Evolutionary conservation across 169 alveolate species (phyloP).

Genomic region (Prorocentrum cordatum): DNA sequence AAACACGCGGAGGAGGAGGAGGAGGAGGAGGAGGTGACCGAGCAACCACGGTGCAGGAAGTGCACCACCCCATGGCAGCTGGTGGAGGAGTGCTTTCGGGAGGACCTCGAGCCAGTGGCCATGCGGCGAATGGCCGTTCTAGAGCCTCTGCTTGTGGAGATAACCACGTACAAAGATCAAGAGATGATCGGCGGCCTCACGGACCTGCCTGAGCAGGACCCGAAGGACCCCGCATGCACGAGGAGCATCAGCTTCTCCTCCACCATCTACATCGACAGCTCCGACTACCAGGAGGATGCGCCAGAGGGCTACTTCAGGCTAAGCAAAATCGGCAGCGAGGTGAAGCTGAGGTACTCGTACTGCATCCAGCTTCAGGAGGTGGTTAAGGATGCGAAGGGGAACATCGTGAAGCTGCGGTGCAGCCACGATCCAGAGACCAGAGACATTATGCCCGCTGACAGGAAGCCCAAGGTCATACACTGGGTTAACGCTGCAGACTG

Average conservation of each 20-base stretch:
- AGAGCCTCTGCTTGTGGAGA: conserved; percentile 25
- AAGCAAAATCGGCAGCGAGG: conserved; percentile 46
- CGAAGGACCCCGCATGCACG: conserved; percentile 14
- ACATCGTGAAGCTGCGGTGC: conserved; percentile 25
- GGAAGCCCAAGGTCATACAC: conserved; percentile 57
- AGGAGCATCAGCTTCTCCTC: conserved; percentile 29
- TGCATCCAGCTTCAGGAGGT: conserved; percentile 25
- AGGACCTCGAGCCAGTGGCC: conserved; percentile 47
- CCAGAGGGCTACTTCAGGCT: conserved; percentile 44
- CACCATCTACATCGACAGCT: neutral
- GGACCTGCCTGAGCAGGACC: conserved; percentile 31
- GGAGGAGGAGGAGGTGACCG: no score
- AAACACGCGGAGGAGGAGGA: no score
- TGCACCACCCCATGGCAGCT: conserved; percentile 30
- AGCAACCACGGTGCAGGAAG: no score
- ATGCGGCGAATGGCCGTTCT: conserved; percentile 37
- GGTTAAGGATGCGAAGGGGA: neutral
- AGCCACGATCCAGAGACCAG: conserved; percentile 31
- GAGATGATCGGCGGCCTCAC: conserved; percentile 11
- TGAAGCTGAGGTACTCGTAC: conserved; percentile 32
- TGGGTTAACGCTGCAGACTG: conserved; percentile 21
- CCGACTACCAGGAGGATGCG: conserved; percentile 58
- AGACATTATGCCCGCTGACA: conserved; percentile 53
- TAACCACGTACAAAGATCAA: no score
- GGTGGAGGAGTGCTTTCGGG: conserved; percentile 53